phyloP scores from a whole-genome alignment of 164 flowering plant genomes.

The Aristolochia californica region DNA sequence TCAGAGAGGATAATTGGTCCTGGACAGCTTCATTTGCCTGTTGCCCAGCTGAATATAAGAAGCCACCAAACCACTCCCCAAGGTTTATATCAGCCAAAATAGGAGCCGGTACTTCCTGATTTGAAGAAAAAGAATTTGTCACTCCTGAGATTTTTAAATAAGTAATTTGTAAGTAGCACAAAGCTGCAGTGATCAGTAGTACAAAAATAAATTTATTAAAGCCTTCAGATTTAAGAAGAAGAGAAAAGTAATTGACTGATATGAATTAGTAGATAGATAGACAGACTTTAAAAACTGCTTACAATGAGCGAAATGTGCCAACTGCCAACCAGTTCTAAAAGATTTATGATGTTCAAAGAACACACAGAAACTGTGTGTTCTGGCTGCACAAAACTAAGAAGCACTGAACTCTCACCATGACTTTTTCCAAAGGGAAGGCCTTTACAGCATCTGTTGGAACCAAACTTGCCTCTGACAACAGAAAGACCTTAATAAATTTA shows the following conservation, averaged over 20 bases:
- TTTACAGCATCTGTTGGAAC: slow-evolving; percentile 29
- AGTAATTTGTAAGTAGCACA: slow-evolving; percentile 7
- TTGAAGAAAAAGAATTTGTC: slow-evolving; percentile 21
- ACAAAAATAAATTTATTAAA: not conserved
- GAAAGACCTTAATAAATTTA: too few species aligned
- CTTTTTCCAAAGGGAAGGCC: slow-evolving; percentile 18
- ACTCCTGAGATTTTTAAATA: slow-evolving; percentile 15
- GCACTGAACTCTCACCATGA: not conserved
- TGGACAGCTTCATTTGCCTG: slow-evolving; percentile 94
- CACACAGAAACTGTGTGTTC: not conserved
- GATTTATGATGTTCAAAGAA: not conserved
- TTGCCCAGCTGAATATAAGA: slow-evolving; percentile 79
- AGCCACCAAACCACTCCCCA: slow-evolving; percentile 85
- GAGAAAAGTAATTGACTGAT: too few species aligned
- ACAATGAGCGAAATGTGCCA: too few species aligned
- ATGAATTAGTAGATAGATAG: too few species aligned
- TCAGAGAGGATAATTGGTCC: slow-evolving; percentile 74
- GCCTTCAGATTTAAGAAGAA: not conserved
- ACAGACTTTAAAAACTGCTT: too few species aligned
- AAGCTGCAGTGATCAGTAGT: not conserved
- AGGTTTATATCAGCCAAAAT: slow-evolving; percentile 57
- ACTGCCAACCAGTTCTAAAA: too few species aligned
- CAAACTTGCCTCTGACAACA: slow-evolving; percentile 45
- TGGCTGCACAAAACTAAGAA: not conserved
- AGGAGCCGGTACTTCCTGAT: slow-evolving; percentile 51